A percentile compares a stretch with the other conserved stretches of the same genome.
Conservation (phyloP, 1,139 yeast genomes). For the Blastobotrys apis region DNA sequence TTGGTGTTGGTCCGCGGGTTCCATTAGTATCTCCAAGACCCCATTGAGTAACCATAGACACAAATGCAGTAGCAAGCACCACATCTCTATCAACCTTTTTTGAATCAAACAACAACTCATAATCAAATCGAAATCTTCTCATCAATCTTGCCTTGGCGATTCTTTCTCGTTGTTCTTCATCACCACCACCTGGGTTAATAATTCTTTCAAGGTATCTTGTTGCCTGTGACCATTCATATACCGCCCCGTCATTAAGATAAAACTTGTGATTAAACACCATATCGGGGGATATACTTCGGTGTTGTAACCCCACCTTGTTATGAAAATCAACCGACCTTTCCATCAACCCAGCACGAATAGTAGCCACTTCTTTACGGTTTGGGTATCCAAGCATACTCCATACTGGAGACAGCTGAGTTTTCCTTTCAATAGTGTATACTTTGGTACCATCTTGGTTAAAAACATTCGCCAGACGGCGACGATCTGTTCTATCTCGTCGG, state of each 20-base stretch:
- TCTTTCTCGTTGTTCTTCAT: constrained; percentile 50
- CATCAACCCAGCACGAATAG: constrained; percentile 48
- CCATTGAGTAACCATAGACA: constrained; percentile 64
- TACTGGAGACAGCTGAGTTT: constrained; percentile 46
- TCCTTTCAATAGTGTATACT: constrained; percentile 49
- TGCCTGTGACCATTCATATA: constrained; percentile 53
- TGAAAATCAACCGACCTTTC: constrained; percentile 49
- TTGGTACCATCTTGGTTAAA: constrained; percentile 46
- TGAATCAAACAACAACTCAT: constrained; percentile 52
- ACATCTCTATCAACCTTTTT: constrained; percentile 44
- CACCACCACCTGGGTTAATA: constrained; percentile 51
- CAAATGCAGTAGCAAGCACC: constrained; percentile 54
- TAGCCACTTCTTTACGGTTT: constrained; percentile 46
- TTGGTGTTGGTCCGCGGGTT: constrained; percentile 50
- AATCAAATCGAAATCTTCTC: constrained; percentile 58
- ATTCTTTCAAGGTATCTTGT: constrained; percentile 50
- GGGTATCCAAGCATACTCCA: constrained; percentile 51
- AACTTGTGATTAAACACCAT: constrained; percentile 37
- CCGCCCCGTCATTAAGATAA: constrained; percentile 48
- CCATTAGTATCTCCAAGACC: constrained; percentile 51
- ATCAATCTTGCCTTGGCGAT: constrained; percentile 53
- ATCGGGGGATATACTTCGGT: constrained; percentile 34
- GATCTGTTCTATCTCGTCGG: constrained; percentile 48
- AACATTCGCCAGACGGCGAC: constrained; percentile 46
- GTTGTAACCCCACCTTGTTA: constrained; percentile 44